A percentile compares a stretch with the other conserved stretches of the same genome.
Conservation (phyloP, 108 stramenopile species). For the Chaetoceros muelleri region DNA sequence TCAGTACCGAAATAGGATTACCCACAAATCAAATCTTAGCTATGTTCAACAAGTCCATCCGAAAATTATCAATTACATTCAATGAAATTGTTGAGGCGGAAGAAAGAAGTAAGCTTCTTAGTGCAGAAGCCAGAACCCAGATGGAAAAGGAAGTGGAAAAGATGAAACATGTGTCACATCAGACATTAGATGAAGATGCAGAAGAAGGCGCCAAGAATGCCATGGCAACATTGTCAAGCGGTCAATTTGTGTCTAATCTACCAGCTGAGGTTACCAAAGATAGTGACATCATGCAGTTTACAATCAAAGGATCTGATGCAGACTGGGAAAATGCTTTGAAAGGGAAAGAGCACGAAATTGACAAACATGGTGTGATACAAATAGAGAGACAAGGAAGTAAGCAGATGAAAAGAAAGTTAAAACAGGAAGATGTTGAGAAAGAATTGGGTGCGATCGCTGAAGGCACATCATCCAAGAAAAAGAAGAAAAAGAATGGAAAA, state of each 20-base stretch:
- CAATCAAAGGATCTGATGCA: constrained; percentile 69
- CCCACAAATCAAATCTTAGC: constrained; percentile 88
- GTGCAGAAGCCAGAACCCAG: constrained; percentile 49
- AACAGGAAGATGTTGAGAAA: neutral
- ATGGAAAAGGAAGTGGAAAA: constrained; percentile 30
- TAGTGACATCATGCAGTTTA: constrained; percentile 70
- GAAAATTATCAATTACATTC: constrained; percentile 79
- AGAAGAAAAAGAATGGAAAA: neutral
- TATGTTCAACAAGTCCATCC: constrained; percentile 94
- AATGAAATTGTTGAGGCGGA: constrained; percentile 63
- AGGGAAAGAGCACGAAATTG: constrained; percentile 27
- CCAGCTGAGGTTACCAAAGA: constrained; percentile 58
- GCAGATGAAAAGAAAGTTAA: neutral
- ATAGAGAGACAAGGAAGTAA: constrained; percentile 1
- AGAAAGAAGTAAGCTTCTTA: constrained; percentile 52
- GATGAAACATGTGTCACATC: constrained; percentile 51
- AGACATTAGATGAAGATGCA: constrained; percentile 79
- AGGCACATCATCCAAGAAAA: neutral
- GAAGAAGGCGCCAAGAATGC: constrained; percentile 52
- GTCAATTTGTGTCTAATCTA: constrained; percentile 1
- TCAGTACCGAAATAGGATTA: constrained; percentile 74
- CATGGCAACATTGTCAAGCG: constrained; percentile 29
- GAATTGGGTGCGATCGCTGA: neutral
- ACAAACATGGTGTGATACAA: constrained; percentile 5
- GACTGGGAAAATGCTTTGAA: constrained; percentile 73